Base-by-base conservation (phyloP, 352 stramenopile species). In the Phytopythium aichiense region DNA sequence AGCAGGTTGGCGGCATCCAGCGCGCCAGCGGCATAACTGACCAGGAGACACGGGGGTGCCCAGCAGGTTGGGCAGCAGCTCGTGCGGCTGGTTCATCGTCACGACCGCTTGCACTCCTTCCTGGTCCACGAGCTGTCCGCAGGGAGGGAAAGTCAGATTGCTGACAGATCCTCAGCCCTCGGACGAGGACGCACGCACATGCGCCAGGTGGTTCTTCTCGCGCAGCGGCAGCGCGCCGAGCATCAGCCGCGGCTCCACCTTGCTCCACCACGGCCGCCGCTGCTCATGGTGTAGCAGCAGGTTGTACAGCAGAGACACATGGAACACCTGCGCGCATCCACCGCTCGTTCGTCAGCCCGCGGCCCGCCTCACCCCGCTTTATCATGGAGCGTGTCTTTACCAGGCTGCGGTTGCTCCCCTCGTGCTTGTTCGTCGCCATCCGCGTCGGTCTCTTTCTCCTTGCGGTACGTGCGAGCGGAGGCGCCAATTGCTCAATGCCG, bases 241-340 rank as follows among this genome's bases (percentile, higher is more conserved):
- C 22, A 94, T 60, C 50, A 94, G 64, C 38, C 73, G 70, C 38
- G 77, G 66, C 58, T 91, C 73, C 8, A 94, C 71, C 63, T 68
- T 72, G 45, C 73, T 91, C 84, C 84, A 94, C 84, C 84, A 94
- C 40, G 84, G 79, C 23, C 84, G 80, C 2, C 68, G 63, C 18
- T 66, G 64, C 28, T 79, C 68, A 48, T 87, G 61, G 7, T 69
- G 66, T 48, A 86, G 65, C 52, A 69, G 22, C 56, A 94, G 61
- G 58, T 94, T 94, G 72, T 91, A 94, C 58, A 88, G 66, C 42
- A 94, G 69, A 30, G 84, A 92, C n/a, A 94, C 72, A 59, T 91
- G 79, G 65, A 90, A 91, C 33, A 91, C 60, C 79, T 88, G 58
- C 54, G 16, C 20, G 50, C 50, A 35, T 18, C n/a, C n/a, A 7